Conservation (phyloP, 1,139 yeast genomes). For the Candida albicans region DNA sequence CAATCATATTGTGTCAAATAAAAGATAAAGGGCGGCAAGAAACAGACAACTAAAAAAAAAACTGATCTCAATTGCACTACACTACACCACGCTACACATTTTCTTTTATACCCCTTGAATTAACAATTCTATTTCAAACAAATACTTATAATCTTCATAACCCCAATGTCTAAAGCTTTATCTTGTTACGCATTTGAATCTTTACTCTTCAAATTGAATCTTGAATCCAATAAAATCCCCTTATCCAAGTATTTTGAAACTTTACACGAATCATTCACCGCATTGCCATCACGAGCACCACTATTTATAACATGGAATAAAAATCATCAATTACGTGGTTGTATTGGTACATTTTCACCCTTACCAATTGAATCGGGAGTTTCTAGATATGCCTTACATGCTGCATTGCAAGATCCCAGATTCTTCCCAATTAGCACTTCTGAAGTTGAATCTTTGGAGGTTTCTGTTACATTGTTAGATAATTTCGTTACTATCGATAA, state of each 20-base stretch:
- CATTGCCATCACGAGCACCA: slow-evolving; percentile 51
- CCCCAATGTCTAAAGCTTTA: slow-evolving; percentile 33
- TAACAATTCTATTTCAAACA: too few species aligned
- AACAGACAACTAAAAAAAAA: too few species aligned
- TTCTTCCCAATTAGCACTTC: slow-evolving; percentile 60
- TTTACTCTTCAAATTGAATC: slow-evolving; percentile 23
- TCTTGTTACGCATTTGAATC: slow-evolving; percentile 43
- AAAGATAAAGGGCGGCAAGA: too few species aligned
- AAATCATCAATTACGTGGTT: slow-evolving; percentile 66
- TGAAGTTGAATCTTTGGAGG: slow-evolving; percentile 51
- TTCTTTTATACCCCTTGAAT: too few species aligned
- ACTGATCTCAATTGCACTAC: too few species aligned
- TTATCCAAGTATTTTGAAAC: slow-evolving; percentile 19
- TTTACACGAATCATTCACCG: slow-evolving; percentile 19
- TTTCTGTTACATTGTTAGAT: slow-evolving; percentile 63
- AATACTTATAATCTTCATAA: not conserved
- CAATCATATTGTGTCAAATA: too few species aligned
- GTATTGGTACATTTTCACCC: slow-evolving; percentile 81
- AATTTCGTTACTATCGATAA: slow-evolving; percentile 54
- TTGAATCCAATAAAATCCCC: slow-evolving; percentile 16
- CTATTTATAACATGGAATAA: slow-evolving; percentile 88
- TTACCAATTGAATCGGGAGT: slow-evolving; percentile 56
- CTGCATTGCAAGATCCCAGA: slow-evolving; percentile 75
- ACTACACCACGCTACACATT: too few species aligned
- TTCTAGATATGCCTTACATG: slow-evolving; percentile 57